Evolutionary conservation across 1,139 yeast genomes (phyloP).

Genomic region (Hyphopichia fennica): DNA sequence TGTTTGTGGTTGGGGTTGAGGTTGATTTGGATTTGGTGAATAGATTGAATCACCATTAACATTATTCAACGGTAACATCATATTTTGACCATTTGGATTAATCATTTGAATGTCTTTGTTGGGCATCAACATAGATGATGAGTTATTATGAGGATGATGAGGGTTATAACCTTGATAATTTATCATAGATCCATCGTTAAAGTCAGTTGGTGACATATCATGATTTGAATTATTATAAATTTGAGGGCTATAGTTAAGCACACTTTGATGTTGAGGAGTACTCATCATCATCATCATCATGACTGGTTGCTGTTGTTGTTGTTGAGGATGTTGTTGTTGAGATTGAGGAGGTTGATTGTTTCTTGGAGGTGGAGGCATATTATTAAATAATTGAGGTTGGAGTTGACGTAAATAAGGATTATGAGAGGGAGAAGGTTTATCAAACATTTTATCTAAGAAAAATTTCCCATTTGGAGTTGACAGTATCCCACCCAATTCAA

Average conservation of each 20-base stretch:
- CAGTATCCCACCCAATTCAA: constrained; percentile 37
- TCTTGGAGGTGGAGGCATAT: constrained; percentile 30
- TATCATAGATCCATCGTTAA: no score
- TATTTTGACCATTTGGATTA: no score
- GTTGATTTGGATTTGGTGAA: no score
- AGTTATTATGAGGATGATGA: no score
- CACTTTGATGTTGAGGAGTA: constrained; percentile 41
- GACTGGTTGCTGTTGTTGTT: constrained; percentile 14
- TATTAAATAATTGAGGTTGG: constrained; percentile 13
- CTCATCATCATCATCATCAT: constrained; percentile 44
- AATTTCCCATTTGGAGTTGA: constrained; percentile 47
- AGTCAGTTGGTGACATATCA: no score
- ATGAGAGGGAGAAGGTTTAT: constrained; percentile 37
- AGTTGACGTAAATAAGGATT: constrained; percentile 19
- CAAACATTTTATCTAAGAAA: constrained; percentile 41
- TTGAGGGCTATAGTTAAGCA: constrained; percentile 14
- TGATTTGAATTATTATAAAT: constrained; percentile 5
- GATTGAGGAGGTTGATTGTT: constrained; percentile 6
- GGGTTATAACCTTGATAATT: no score
- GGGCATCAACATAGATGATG: no score
- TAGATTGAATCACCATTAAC: no score
- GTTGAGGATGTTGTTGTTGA: constrained; percentile 10
- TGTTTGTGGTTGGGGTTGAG: no score
- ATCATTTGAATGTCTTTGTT: no score
- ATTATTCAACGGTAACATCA: no score